Base-by-base conservation (phyloP, 164 flowering plant species). In the Aristolochia californica region DNA sequence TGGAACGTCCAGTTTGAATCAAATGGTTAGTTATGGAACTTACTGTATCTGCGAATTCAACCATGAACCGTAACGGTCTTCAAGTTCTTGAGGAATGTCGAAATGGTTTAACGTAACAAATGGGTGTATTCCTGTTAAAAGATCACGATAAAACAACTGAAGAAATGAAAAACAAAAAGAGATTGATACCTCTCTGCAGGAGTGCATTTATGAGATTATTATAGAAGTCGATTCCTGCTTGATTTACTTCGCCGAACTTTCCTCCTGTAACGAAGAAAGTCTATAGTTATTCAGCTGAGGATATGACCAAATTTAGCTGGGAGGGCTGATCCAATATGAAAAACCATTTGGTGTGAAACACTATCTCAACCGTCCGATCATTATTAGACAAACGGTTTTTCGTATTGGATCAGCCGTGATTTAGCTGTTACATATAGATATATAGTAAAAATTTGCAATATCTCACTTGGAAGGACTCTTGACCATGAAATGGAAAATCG, bases 401-500 rank as follows among this genome's bases (percentile, higher is more conserved):
- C n/a, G n/a, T n/a, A n/a, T n/a, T 43, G 45, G 14, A 43, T 11
- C 12, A 11, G 0, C 45, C 12, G 16, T 13, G 16, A 43, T 43
- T 43, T 11, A 43, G 45, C 45, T 43, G 45, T 43, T 43, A 11
- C 45, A 11, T 1, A 43, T 11, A 1, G 45, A 15, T 45, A 28
- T 28, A 28, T 9, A 34, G 10, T 5, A 47, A 17, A 16, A 47
- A 17, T 47, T 21, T 2, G 50, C 50, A 47, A 45, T n/a, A 20
- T 57, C 75, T 60, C 63, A 79, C 85, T 70, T 0, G 90, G 84
- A 51, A 82, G 67, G 67, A 82, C 56, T 68, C 87, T 76, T 20
- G 85, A 65, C 95, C 91, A 84, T 45, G 91, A 82, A 18, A 84
- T 79, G 2, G 95, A 83, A 67, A 87, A 82, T 0, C 87, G 70